These are phyloP conservation scores for Leptographium procerum DNA, from an alignment of 2,329 filamentous ascomycete genomes.

Conservation along the genomic window DNA sequence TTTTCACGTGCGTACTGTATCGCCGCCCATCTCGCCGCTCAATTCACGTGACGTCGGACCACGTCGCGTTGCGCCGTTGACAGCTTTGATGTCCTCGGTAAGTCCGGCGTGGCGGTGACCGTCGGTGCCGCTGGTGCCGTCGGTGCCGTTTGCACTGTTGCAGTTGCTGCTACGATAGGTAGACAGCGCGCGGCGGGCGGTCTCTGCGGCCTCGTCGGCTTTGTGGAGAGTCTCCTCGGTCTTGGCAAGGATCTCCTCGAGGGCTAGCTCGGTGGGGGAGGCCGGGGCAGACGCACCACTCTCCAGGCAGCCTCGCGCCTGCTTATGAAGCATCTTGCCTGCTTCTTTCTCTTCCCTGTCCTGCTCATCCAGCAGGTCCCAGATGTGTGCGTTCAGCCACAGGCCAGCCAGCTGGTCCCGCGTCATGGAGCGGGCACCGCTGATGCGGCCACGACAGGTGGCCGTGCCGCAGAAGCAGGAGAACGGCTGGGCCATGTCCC, in stretches of 20 bases:
- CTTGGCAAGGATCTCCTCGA: slow-evolving; percentile 30
- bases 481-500: slow-evolving; percentile 63
- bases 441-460: slow-evolving; percentile 49
- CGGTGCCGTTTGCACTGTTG: slow-evolving; percentile 6
- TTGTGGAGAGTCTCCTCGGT: slow-evolving; percentile 33
- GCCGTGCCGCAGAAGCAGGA: slow-evolving; percentile 48
- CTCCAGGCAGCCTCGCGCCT: slow-evolving; percentile 1
- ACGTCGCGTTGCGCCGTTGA: slow-evolving; percentile 20
- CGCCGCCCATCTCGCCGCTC: slow-evolving; percentile 51
- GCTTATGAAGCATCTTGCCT: too few species aligned
- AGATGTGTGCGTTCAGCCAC: slow-evolving; percentile 53
- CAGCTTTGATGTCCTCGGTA: slow-evolving; percentile 4
- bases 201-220: slow-evolving; percentile 35
- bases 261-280: slow-evolving; percentile 29
- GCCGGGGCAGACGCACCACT: background rate
- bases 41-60: slow-evolving; percentile 42
- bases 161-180: slow-evolving; percentile 19
- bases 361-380: slow-evolving; percentile 30
- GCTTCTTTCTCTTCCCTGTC: too few species aligned
- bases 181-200: slow-evolving; percentile 30
- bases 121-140: slow-evolving; percentile 8
- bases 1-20: slow-evolving; percentile 27
- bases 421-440: slow-evolving; percentile 51
- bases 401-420: slow-evolving; percentile 40
- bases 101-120: slow-evolving; percentile 7